Base-by-base conservation (phyloP, 495 filamentous ascomycete species). In the Aspergillus homomorphus region DNA sequence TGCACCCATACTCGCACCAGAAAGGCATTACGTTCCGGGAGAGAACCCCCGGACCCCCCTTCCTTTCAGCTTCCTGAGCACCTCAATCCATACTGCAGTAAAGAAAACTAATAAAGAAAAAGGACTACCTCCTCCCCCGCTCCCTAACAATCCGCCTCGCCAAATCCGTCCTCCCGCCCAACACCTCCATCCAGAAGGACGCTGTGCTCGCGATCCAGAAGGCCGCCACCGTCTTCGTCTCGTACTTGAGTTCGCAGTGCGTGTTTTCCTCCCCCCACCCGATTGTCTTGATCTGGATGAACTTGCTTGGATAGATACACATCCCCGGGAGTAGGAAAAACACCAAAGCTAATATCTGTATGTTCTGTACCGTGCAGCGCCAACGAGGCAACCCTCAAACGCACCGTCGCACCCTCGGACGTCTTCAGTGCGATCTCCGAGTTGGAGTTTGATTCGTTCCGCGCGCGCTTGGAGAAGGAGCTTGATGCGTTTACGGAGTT, bases 131-230 rank as follows among this genome's bases (percentile, higher is more conserved):
- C 42, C 86, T 98, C 19, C 94, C 94, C 1, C 93, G 91, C 69
- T 92, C 91, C n/a, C 89, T 97, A 70, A 90, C 96, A 43, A 89
- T 90, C 48, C 86, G 94, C 21, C 84, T 98, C 6, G 94, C 93
- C 2, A 98, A 98, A 80, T 88, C 91, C 56, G 91, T 96, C n/a
- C 82, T 98, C n/a, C 94, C 94, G 0, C 84, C 92, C 6, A 96
- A 97, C 67, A 96, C 94, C 1, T 89, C 91, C 60, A 90, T 98
- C 52, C 90, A 96, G 64, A 96, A 92, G 60, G 93, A 97, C 73
- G 94, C 94, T 4, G 82, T 96, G 41, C 68, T 94, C 24, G 94
- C 95, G 0, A 85, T 98, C 70, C 89, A 88, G 60, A 97, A 98
- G 77, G 88, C 89, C 55, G 91, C 93, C 4, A 96, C 91, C 2